A percentile compares a stretch with the other conserved stretches of the same genome.
Evolutionary conservation across 768 basidiomycete species (phyloP).

Genomic region (Ephemerocybe angulata): DNA sequence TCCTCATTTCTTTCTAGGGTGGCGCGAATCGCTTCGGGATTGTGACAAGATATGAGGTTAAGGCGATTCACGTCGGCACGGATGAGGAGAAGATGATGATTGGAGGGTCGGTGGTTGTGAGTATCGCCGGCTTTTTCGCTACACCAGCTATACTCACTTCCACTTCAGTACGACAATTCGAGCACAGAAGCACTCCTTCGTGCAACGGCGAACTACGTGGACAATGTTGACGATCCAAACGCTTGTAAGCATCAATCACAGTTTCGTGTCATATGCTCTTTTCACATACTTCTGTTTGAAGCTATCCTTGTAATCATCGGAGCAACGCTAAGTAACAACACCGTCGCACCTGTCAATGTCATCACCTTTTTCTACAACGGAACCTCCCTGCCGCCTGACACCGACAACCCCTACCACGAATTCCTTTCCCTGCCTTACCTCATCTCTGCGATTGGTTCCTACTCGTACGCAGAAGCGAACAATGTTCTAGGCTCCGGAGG

Average conservation of each 20-base stretch:
- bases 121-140: conserved; percentile 13
- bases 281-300: background rate
- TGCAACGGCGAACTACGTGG: conserved; percentile 34
- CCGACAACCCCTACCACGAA: conserved; percentile 29
- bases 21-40: conserved; percentile 46
- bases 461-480: conserved; percentile 35
- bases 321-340: conserved; percentile 22
- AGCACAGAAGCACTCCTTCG: conserved; percentile 34
- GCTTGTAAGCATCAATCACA: conserved; percentile 26
- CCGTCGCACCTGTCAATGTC: conserved; percentile 22
- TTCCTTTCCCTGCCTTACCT: conserved; percentile 36
- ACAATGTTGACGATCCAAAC: conserved; percentile 34
- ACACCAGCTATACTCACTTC: background rate
- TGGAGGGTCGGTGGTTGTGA: conserved; percentile 36
- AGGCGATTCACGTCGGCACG: conserved; percentile 37
- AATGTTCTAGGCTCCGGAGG: conserved; percentile 26
- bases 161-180: conserved; percentile 32
- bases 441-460: conserved; percentile 22
- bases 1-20: too few relatives aligned
- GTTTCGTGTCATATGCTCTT: background rate
- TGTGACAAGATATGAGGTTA: conserved; percentile 40
- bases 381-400: conserved; percentile 25
- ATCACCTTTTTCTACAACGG: conserved; percentile 36
- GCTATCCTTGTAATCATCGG: conserved; percentile 7
- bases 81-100: conserved; percentile 34